Base-by-base conservation (phyloP, 2,329 filamentous ascomycete genomes). In the Verticillium longisporum region DNA sequence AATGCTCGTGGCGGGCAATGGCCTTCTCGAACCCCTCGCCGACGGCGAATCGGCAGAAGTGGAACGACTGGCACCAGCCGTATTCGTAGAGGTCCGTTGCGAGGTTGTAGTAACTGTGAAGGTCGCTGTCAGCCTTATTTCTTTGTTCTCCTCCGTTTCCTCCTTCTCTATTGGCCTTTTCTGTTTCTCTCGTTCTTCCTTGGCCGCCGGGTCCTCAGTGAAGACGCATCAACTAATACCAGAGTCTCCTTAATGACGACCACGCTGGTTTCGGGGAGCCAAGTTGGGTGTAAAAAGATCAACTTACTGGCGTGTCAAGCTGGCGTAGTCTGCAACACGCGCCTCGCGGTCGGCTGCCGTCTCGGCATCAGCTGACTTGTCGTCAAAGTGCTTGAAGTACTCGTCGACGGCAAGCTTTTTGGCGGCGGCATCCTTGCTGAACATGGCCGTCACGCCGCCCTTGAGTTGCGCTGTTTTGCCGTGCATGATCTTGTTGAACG, bases 81-180 rank as follows among this genome's bases (percentile, higher is more conserved):
- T 97, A 95, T 81, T 98, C 95, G 82, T 97, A 97, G 58, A 97
- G 78, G 72, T 97, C 93, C 68, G 93, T 97, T n/a, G 91, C 92
- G 57, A 97, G 86, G 78, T 97, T 96, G 82, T 97, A 97, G 83
- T 97, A 97, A 75, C 89, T 92, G 67, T 61, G 68, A n/a, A 4
- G 21, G 18, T 21, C 5, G 21, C 6, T 9, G 34, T 36, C 34
- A 36, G 34, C 34, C 13, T 9, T 36, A 10, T 13, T 36, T 9
- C 34, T 36, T 4, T 36, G 7, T 13, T 36, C 34, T 36, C 13
- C 34, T 36, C 9, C 6, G 7, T 36, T 36, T 36, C 26, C 26
- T 31, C 26, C 26, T 31, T 31, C 26, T 31, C 26, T 31, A 31
- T 31, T 31, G 26, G 26, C 26, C 26, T 4, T 31, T 31, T 31